Conservation (phyloP, 108 stramenopile genomes). For the Asterionellopsis glacialis region DNA sequence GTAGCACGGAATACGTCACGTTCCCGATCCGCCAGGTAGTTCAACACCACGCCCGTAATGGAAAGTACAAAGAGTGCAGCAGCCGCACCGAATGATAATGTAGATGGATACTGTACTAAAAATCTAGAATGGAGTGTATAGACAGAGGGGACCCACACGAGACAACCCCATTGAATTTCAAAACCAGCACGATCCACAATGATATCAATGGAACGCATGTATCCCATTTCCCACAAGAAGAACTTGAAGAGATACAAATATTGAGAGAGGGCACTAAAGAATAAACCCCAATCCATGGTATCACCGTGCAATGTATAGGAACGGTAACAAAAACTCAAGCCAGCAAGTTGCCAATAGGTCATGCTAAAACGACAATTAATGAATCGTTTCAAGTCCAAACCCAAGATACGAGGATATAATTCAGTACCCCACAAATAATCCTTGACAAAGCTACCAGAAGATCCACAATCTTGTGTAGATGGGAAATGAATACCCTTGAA, state of each 20-base stretch:
- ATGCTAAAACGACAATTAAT: conserved; percentile 98
- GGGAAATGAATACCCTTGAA: conserved; percentile 89
- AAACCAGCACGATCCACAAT: conserved; percentile 69
- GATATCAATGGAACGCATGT: conserved; percentile 94
- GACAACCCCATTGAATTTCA: conserved; percentile 98
- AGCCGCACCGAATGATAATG: conserved; percentile 36
- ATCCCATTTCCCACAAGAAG: conserved; percentile 99
- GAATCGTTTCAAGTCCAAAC: conserved; percentile 94
- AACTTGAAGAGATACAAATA: conserved; percentile 96
- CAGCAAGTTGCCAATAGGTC: conserved; percentile 92
- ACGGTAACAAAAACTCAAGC: conserved; percentile 48
- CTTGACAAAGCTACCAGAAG: conserved; percentile 75
- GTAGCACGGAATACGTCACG: conserved; percentile 88
- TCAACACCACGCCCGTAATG: conserved; percentile 69
- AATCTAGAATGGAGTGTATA: conserved; percentile 90
- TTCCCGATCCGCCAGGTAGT: conserved; percentile 97
- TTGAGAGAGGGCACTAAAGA: conserved; percentile 71
- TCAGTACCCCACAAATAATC: conserved; percentile 99
- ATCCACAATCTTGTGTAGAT: conserved; percentile 84
- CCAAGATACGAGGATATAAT: conserved; percentile 93
- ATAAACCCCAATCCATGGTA: conserved; percentile 50
- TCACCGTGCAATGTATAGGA: conserved; percentile 42
- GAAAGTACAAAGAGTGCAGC: conserved; percentile 65
- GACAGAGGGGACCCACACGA: conserved; percentile 96
- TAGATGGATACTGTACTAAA: conserved; percentile 78